Conservation (phyloP, 768 basidiomycete species). For the Tricholoma flavovirens region DNA sequence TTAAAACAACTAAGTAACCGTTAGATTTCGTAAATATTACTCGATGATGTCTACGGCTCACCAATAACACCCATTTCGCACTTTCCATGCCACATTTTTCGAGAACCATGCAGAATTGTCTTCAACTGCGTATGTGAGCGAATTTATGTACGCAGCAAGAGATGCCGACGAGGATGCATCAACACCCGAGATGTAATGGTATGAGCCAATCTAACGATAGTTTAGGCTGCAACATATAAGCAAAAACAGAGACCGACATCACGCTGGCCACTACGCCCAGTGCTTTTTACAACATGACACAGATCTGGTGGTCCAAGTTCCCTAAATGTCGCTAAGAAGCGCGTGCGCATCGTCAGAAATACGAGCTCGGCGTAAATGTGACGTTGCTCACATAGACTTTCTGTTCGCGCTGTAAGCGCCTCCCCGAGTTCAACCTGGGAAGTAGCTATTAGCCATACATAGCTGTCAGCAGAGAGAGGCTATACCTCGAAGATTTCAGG, state of each 20-base stretch:
- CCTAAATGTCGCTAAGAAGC: conserved; percentile 75
- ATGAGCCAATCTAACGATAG: conserved; percentile 73
- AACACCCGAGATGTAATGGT: conserved; percentile 97
- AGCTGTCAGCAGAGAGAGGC: not conserved
- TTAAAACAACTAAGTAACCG: conserved; percentile 78
- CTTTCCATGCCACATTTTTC: conserved; percentile 81
- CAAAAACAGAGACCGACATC: conserved; percentile 54
- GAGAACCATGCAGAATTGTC: conserved; percentile 91
- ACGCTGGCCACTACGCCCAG: conserved; percentile 74
- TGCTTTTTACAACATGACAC: conserved; percentile 92
- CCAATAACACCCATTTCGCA: conserved; percentile 92
- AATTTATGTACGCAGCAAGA: conserved; percentile 97
- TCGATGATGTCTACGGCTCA: conserved; percentile 28
- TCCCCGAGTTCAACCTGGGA: conserved; percentile 83
- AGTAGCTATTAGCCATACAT: conserved; percentile 7
- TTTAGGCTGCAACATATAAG: not conserved
- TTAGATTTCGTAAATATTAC: not conserved
- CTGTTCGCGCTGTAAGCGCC: conserved; percentile 82
- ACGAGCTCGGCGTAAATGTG: not conserved
- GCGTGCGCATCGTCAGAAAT: conserved; percentile 16
- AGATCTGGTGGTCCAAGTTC: conserved; percentile 97
- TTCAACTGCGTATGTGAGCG: conserved; percentile 92
- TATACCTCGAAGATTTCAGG: conserved; percentile 93
- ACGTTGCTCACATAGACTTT: conserved; percentile 65
- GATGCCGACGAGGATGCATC: conserved; percentile 98